Evolutionary conservation across 495 filamentous ascomycete species (phyloP), one percentile per base, ranked within the genome.

Genomic region (Aspergillus sclerotiicarbonarius): DNA sequence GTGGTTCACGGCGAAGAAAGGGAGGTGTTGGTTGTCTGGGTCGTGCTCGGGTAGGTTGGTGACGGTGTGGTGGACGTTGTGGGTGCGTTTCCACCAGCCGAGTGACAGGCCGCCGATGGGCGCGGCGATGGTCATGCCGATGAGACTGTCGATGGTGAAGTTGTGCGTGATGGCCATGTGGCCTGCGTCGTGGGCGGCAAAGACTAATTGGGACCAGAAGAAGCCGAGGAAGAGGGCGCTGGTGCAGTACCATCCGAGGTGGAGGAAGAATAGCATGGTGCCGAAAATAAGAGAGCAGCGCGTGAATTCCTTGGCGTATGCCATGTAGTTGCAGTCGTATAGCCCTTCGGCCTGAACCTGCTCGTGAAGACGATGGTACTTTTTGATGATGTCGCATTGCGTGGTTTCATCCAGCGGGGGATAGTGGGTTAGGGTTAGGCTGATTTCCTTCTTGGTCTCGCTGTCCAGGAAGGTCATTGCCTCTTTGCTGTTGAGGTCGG

Each of bases 41-140:
- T 96, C 91, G 71, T 96, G 91, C 67, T 93, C 91, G 39, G 91
- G 88, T 53, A 87, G 84, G 71, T 96, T 95, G 13, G 91, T 96
- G 18, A 94, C 87, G 63, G 95, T 87, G 66, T 96, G 91, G 70
- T 96, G 91, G 31, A 96, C 90, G 74, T 96, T 96, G 73, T 96
- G 91, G 66, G 83, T 94, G 53, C 79, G 79, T 72, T 96, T 96
- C 91, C 91, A 96, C 91, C 91, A 96, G 16, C 90, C 87, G 4
- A 90, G 54, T 19, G 86, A 90, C 13, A 96, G 75, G 2, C 91
- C 91, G 29, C 91, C 91, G 16, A 90, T 71, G 63, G 88, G 93
- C 65, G 90, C 83, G 19, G 90, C 90, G 63, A 95, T 85, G 57
- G 91, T 69, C 61, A 95, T 92, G 52, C 88, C 90, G 57, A 95